These are phyloP conservation scores for Lipomyces anomalus DNA, from an alignment of 805 yeast genomes.

Conservation along the genomic window DNA sequence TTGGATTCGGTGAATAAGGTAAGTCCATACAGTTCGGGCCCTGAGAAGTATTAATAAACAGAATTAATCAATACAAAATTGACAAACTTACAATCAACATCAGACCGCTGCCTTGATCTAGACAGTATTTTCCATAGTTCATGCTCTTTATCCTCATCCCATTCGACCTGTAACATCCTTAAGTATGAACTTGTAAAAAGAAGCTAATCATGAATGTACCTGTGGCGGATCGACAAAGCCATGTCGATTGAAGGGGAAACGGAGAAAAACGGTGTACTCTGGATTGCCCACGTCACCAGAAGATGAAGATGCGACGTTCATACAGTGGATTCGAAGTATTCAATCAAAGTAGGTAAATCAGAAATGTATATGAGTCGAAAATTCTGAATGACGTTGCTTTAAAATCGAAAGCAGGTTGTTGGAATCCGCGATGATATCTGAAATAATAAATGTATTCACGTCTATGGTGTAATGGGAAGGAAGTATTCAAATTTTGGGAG, in stretches of 20 bases:
- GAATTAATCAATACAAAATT: slow-evolving; percentile 12
- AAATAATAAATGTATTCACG: no score
- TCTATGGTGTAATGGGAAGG: no score
- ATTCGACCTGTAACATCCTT: slow-evolving; percentile 24
- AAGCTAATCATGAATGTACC: slow-evolving; percentile 19
- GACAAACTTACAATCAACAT: slow-evolving; percentile 32
- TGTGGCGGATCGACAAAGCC: slow-evolving; percentile 39
- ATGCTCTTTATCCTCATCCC: slow-evolving; percentile 33
- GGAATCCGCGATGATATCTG: no score
- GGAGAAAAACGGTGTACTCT: slow-evolving; percentile 37
- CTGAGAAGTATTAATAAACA: slow-evolving; percentile 33
- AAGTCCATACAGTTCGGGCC: slow-evolving; percentile 27
- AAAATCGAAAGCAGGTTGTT: no score
- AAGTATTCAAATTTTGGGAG: no score
- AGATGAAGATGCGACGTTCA: no score
- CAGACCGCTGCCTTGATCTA: slow-evolving; percentile 31
- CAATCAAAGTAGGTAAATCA: no score
- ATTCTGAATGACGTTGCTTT: no score
- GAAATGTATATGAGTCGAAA: no score
- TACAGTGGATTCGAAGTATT: no score
- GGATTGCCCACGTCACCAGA: no score
- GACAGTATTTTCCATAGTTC: slow-evolving; percentile 34
- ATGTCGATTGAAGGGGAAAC: slow-evolving; percentile 40
- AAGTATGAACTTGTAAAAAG: neutral
- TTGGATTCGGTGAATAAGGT: no score